Conservation (phyloP, 164 flowering plant genomes). For the Dillenia suffruticosa region DNA sequence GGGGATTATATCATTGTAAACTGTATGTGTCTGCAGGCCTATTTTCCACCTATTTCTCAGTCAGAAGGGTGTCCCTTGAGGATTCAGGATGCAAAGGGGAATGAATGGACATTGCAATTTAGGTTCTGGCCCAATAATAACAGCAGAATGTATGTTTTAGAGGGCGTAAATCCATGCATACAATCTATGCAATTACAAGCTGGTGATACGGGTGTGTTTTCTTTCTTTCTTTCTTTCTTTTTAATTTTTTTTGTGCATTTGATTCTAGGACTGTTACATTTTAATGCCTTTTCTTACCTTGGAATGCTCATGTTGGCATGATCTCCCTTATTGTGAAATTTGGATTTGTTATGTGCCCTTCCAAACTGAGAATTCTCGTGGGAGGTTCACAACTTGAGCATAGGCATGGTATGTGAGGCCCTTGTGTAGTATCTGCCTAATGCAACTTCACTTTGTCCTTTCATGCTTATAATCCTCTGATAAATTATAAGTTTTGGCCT, state of each 20-base stretch:
- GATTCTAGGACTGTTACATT: background rate
- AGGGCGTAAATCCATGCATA: conserved; percentile 99
- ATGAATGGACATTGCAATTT: conserved; percentile 97
- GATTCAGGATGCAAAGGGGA: conserved; percentile 93
- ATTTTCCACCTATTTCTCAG: conserved; percentile 85
- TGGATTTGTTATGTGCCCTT: too few species aligned
- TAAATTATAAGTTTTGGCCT: too few species aligned
- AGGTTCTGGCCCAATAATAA: conserved; percentile 99
- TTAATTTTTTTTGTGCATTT: too few species aligned
- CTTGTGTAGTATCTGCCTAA: too few species aligned
- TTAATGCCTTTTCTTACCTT: background rate
- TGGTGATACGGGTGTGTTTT: conserved; percentile 74
- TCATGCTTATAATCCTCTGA: too few species aligned
- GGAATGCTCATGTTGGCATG: too few species aligned
- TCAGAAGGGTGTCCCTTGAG: conserved; percentile 88
- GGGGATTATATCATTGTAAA: conserved; percentile 11
- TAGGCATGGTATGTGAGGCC: too few species aligned
- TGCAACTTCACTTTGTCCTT: too few species aligned
- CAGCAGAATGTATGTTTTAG: conserved; percentile 98
- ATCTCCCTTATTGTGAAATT: too few species aligned
- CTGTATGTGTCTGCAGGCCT: conserved; percentile 60
- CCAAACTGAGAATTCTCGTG: too few species aligned
- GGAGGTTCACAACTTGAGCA: too few species aligned
- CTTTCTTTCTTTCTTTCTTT: too few species aligned
- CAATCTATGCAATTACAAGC: conserved; percentile 95